These are phyloP conservation scores for Microbotryomycetes sp. DNA, from an alignment of 1,284 basidiomycete species.

Conservation along the genomic window DNA sequence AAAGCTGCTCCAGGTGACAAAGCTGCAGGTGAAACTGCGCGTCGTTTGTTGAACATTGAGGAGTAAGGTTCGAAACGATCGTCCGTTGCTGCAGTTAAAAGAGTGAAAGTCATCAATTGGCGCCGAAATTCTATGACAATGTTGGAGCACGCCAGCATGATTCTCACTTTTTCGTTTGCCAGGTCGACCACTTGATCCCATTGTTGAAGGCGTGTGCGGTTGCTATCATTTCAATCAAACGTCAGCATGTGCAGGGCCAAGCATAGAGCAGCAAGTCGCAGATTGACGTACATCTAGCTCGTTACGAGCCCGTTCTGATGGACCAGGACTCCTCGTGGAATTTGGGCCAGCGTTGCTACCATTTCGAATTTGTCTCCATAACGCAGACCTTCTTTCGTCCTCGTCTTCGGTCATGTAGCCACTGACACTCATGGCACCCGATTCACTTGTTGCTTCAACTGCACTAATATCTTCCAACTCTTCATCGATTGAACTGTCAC, in stretches of 20 bases:
- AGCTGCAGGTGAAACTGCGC: slow-evolving; percentile 31
- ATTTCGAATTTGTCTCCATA: background rate
- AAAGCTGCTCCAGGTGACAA: background rate
- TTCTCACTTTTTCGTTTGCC: slow-evolving; percentile 33
- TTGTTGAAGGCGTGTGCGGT: too few species aligned
- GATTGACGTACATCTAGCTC: too few species aligned
- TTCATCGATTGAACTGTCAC: background rate
- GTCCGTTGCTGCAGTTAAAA: slow-evolving; percentile 15
- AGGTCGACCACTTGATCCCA: slow-evolving; percentile 4
- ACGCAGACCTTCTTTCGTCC: background rate
- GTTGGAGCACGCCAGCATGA: background rate
- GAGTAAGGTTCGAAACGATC: slow-evolving; percentile 34
- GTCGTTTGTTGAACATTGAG: slow-evolving; percentile 26
- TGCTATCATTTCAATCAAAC: too few species aligned
- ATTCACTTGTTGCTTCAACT: slow-evolving; percentile 20
- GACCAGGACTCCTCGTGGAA: too few species aligned
- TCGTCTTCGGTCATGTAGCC: slow-evolving; percentile 26
- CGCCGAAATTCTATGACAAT: too few species aligned
- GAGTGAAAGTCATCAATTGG: background rate
- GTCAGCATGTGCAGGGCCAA: too few species aligned
- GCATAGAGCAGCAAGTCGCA: too few species aligned
- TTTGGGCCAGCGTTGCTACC: background rate
- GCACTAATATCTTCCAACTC: slow-evolving; percentile 1
- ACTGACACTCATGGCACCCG: slow-evolving; percentile 21
- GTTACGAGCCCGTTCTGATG: too few species aligned